Base-by-base conservation (phyloP, 805 yeast species). In the Torulaspora indica region DNA sequence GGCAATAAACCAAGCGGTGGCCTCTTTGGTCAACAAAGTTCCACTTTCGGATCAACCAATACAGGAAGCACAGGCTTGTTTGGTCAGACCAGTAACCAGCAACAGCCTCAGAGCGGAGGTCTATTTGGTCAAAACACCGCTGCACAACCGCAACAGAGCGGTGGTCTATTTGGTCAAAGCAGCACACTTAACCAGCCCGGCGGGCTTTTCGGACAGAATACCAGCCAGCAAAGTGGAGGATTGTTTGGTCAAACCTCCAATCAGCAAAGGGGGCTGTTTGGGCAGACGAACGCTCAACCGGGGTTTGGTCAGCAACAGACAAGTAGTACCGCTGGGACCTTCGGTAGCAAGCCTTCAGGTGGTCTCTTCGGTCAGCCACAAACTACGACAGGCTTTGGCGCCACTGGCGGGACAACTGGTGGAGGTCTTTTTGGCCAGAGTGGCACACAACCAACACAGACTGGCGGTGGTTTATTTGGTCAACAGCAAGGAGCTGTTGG, bases 171-270 rank as follows among this genome's bases (percentile, higher is more conserved):
- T 48, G 72, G 68, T 13, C 51, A 49, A 37, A 48, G 20, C 24
- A 48, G 48, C 23, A 55, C 41, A 37, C 47, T 44, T 37, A 48
- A 51, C 35, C 53, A 48, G 22, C 48, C 47, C 3, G 47, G 61
- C 12, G 64, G 61, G 10, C 52, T 69, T 14, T 72, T 72, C 55
- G 72, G 72, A 14, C 56, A 56, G 13, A 56, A 55, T 38, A 57
- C 18, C n/a, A 34, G 20, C n/a, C 45, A 52, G 34, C 51, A 49
- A 34, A 38, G 43, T n/a, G 71, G 73, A 12, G 76, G 76, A 3
- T 56, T 75, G 42, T 76, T 77, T 57, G 79, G 79, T 17, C 66
- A 60, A 35, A 57, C 56, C 45, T 41, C 39, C 34, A 44, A 44
- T 38, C 46, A 45, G 22, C 48, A 46, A 24, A 29, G 47, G 37